Base-by-base conservation (phyloP, 352 stramenopile species). In the Globisporangium iwayamae region DNA sequence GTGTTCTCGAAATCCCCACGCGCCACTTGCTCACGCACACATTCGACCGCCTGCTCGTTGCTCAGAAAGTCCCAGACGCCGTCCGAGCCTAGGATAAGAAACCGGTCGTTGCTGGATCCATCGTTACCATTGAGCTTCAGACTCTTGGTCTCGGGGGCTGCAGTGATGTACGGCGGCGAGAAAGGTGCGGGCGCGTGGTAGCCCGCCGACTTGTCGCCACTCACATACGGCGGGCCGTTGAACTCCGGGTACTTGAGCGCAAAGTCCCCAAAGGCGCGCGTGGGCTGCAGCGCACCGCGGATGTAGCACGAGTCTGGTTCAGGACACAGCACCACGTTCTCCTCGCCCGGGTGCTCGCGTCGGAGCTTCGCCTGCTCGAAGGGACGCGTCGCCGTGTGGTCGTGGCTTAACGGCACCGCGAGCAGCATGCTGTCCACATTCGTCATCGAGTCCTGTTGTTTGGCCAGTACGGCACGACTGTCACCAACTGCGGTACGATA, bases 61-160 rank as follows among this genome's bases (percentile, higher is more conserved):
- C 67, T 89, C 53, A 98, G 78, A 52, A 98, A 96, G 78, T 99
- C 96, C 96, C 95, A 99, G 18, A 99, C 72, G 16, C 96, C 96
- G 75, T 99, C 97, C 66, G 94, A 98, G n/a, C 81, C 71, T 43
- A 99, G 88, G 48, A 99, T 88, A 46, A 99, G 70, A 75, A 99
- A 99, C 77, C 98, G 89, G 70, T 99, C 96, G 47, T 71, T 36
- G 3, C 13, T 34, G 14, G 22, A 18, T 2, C 14, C 38, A 45
- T 18, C 13, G 2, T 18, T 10, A 45, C 13, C 25, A 34, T 36
- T 2, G 2, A 38, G 20, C 48, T 55, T 55, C 10, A 38, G 65
- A 0, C 73, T 71, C 28, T 72, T 64, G 11, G 90, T 66, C 3
- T 55, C 48, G 22, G 91, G 91, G 18, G 84, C 84, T 30, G 89